These are phyloP conservation scores for Sicyos baderoa DNA, from an alignment of 306 rosid species.

Conservation along the genomic window DNA sequence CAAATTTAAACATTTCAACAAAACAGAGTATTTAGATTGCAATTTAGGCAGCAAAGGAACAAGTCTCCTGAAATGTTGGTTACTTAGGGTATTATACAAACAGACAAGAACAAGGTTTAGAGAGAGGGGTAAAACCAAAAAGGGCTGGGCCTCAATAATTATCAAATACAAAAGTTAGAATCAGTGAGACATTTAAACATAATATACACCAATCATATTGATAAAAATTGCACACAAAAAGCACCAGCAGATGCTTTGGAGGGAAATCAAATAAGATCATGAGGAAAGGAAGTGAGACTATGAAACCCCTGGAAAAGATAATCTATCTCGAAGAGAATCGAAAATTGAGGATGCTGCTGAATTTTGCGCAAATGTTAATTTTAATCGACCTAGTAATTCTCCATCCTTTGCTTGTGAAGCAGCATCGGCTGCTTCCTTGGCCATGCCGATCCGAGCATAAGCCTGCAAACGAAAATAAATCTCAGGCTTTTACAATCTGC, in stretches of 20 bases:
- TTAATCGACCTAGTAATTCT: constrained; percentile 84
- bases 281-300: constrained; percentile 21
- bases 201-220: background rate
- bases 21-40: background rate
- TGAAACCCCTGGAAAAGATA: constrained; percentile 69
- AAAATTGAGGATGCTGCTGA: constrained; percentile 73
- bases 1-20: background rate
- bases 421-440: constrained; percentile 96
- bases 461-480: constrained; percentile 40
- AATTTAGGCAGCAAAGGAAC: background rate
- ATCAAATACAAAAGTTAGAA: background rate
- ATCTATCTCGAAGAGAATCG: constrained; percentile 76
- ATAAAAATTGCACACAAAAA: constrained; percentile 1
- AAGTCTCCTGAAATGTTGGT: background rate
- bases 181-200: background rate
- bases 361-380: constrained; percentile 68
- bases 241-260: constrained; percentile 4
- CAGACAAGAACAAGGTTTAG: constrained; percentile 2
- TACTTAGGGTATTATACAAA: background rate
- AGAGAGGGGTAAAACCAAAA: background rate
- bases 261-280: background rate
- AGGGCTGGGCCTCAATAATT: background rate
- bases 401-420: constrained; percentile 95
- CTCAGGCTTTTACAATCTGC: background rate
- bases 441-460: constrained; percentile 91